Evolutionary conservation across 306 rosid species (phyloP).

Genomic region (Vachellia pachyceras): DNA sequence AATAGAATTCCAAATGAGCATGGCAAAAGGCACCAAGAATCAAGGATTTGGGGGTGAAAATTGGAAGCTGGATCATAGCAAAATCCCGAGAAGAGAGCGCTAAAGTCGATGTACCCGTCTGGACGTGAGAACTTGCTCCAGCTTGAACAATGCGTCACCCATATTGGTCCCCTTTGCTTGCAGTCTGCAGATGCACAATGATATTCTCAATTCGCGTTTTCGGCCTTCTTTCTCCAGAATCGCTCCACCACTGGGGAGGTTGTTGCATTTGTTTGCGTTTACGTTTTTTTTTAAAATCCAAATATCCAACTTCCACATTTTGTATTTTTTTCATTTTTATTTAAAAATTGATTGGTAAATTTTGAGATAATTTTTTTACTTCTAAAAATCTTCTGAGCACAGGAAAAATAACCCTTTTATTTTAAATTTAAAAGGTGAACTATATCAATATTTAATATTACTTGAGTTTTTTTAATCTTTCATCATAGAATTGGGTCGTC

Average conservation of each 20-base stretch:
- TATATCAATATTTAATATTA: background rate
- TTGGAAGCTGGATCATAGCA: background rate
- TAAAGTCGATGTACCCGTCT: slow-evolving; percentile 43
- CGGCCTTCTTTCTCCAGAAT: background rate
- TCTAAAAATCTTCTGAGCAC: background rate
- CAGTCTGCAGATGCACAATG: background rate
- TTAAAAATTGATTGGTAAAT: background rate
- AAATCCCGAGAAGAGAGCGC: background rate
- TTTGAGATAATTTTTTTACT: too few relatives aligned
- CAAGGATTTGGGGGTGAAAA: background rate
- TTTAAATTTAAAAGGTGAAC: background rate
- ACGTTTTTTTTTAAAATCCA: background rate
- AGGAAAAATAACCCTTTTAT: background rate
- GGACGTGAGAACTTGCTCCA: slow-evolving; percentile 48
- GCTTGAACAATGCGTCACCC: slow-evolving; percentile 52
- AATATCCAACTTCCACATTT: background rate
- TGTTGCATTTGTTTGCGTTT: background rate
- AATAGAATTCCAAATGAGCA: background rate
- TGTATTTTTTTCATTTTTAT: background rate
- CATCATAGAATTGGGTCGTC: background rate
- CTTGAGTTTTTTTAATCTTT: background rate
- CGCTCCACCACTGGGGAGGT: background rate
- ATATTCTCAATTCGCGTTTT: background rate
- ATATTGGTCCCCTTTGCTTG: slow-evolving; percentile 22
- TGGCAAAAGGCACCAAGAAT: background rate